Evolutionary conservation across 495 filamentous ascomycete genomes (phyloP), one percentile per base, ranked within the genome.

Genomic region (Monascus purpureus): DNA sequence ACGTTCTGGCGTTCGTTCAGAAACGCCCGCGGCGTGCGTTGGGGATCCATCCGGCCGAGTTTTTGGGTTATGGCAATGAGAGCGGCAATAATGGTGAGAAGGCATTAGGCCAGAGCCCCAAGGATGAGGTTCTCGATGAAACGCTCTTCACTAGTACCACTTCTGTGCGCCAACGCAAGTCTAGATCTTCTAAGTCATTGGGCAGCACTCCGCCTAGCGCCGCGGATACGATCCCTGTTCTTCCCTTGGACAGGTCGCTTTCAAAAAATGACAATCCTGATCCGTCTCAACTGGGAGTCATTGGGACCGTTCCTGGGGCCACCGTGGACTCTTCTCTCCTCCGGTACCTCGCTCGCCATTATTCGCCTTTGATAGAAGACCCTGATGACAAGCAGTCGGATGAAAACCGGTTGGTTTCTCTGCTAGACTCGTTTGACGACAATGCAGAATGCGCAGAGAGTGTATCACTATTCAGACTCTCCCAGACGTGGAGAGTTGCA

Each of bases 401-500:
- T n/a, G 32, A 51, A 20, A 40, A 53, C 19, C 49, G 57, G 24
- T 43, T 75, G 17, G 58, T 57, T 8, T 61, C 67, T 8, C 48
- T 79, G 19, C 43, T 60, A 6, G 44, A 49, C 1, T 74, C 75
- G 9, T 53, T 81, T 2, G 66, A 75, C 33, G 57, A 62, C 17
- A 85, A 79, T 54, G 77, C 77, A 8, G 57, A 52, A 30, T 61
- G 71, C 29, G 72, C 77, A 3, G 72, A 77, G 39, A 59, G 63
- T 11, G 57, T 68, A 16, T 67, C 67, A 16, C 59, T 73, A 35
- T 68, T 71, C 42, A 71, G 73, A 9, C 54, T 83, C 8, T 74
- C 80, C 6, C 80, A 84, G 43, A 82, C 77, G 3, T 86, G 80
- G 80, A 72, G 73, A 22, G 67, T 83, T 19, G 49, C 84, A 12